Evolutionary conservation across 1,139 yeast species (phyloP).

Genomic region (Arxiozyma slooffiae): DNA sequence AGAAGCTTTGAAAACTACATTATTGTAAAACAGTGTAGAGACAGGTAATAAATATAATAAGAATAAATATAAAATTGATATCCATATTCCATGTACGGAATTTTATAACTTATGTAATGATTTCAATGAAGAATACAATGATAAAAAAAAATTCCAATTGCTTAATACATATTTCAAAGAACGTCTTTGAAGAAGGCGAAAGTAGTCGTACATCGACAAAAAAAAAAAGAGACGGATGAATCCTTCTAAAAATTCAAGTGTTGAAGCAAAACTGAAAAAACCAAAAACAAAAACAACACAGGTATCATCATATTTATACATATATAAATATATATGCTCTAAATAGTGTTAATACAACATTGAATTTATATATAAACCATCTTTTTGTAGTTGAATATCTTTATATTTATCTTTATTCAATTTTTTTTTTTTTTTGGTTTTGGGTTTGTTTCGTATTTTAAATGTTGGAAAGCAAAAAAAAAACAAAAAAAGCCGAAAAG

Average conservation of each 20-base stretch:
- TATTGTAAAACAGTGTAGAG: not conserved
- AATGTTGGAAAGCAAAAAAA: not conserved
- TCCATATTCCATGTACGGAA: slow-evolving; percentile 86
- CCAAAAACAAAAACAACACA: not conserved
- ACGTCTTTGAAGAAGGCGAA: slow-evolving; percentile 76
- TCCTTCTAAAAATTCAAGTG: not conserved
- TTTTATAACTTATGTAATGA: slow-evolving; percentile 70
- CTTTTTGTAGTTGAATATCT: too few relatives aligned
- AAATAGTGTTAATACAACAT: not conserved
- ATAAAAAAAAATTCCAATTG: slow-evolving; percentile 45
- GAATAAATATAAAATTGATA: slow-evolving; percentile 50
- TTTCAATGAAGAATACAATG: slow-evolving; percentile 57
- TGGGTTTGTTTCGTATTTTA: not conserved
- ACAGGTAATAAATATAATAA: slow-evolving; percentile 31
- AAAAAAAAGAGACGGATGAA: slow-evolving; percentile 28
- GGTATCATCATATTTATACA: not conserved
- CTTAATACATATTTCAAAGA: slow-evolving; percentile 71
- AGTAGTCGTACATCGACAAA: slow-evolving; percentile 56
- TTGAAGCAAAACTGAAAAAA: not conserved
- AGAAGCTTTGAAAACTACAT: not conserved
- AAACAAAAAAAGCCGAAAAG: too few relatives aligned
- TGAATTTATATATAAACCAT: not conserved
- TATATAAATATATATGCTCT: not conserved
- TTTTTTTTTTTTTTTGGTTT: too few relatives aligned
- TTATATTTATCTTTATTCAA: too few relatives aligned